These are phyloP conservation scores for Diaporthe sp. DNA, from an alignment of 2,329 filamentous ascomycete genomes.

Conservation along the genomic window DNA sequence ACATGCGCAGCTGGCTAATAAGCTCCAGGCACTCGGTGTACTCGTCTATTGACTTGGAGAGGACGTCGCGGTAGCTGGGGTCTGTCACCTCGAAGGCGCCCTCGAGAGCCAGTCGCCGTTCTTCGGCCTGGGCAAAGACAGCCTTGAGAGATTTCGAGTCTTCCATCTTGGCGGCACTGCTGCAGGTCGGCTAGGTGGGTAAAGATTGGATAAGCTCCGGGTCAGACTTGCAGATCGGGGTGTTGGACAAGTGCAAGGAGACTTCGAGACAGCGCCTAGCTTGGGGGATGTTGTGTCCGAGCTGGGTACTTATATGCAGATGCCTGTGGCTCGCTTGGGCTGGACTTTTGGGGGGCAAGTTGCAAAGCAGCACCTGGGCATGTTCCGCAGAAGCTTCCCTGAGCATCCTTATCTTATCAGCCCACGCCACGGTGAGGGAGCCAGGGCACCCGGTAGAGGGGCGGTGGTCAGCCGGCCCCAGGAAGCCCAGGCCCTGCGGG, in stretches of 20 bases:
- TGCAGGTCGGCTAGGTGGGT: background rate
- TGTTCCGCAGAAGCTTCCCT: constrained; percentile 29
- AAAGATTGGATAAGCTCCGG: constrained; percentile 3
- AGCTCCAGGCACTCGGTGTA: constrained; percentile 82
- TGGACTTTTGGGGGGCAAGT: background rate
- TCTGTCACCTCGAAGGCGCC: constrained; percentile 75
- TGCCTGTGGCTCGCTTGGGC: background rate
- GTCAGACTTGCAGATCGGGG: constrained; percentile 29
- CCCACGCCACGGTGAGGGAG: background rate
- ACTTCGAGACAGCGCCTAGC: background rate
- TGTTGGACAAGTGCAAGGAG: constrained; percentile 30
- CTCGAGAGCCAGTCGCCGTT: constrained; percentile 71
- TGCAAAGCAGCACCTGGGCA: background rate
- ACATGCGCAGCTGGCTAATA: constrained; percentile 80
- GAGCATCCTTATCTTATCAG: constrained; percentile 29
- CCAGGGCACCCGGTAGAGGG: background rate
- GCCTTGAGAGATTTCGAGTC: constrained; percentile 65
- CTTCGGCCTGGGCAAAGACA: constrained; percentile 65
- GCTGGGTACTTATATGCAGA: constrained; percentile 19
- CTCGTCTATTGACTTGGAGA: constrained; percentile 75
- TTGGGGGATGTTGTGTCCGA: background rate
- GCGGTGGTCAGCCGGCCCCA: background rate
- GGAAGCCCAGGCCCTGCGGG: constrained; percentile 14
- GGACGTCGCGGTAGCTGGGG: constrained; percentile 75
- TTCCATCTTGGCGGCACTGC: constrained; percentile 50